phyloP scores from a whole-genome alignment of 495 filamentous ascomycete genomes.

The Penicillium cinerascens region DNA sequence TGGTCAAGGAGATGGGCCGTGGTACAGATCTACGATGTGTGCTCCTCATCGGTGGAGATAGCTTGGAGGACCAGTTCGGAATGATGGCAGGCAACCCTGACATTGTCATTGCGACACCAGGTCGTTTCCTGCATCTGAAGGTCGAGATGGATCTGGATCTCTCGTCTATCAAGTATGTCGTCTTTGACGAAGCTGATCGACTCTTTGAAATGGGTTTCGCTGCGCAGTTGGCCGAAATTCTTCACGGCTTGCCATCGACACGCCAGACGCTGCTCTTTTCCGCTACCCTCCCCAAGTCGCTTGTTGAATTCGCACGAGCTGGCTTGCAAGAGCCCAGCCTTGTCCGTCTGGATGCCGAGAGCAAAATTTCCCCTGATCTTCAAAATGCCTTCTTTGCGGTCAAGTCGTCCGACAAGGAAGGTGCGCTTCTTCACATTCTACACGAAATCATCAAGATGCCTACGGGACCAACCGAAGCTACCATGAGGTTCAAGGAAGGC shows the following conservation, averaged over 20 bases:
- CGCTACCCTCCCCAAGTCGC: slow-evolving; percentile 84
- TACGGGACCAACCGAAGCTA: slow-evolving; percentile 60
- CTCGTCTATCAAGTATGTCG: slow-evolving; percentile 81
- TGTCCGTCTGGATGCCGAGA: slow-evolving; percentile 86
- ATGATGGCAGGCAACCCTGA: slow-evolving; percentile 93
- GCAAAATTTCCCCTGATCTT: slow-evolving; percentile 91
- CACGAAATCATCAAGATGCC: slow-evolving; percentile 93
- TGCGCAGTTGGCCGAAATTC: slow-evolving; percentile 86
- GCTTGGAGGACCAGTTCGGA: slow-evolving; percentile 90
- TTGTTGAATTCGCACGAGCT: slow-evolving; percentile 93
- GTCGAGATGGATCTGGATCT: slow-evolving; percentile 92
- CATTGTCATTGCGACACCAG: slow-evolving; percentile 93
- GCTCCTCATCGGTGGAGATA: slow-evolving; percentile 90
- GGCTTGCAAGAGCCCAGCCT: slow-evolving; percentile 86
- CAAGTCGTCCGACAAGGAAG: slow-evolving; percentile 90
- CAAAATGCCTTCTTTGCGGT: slow-evolving; percentile 91
- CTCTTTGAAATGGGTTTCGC: slow-evolving; percentile 98
- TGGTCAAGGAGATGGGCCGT: slow-evolving; percentile 87
- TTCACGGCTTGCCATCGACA: slow-evolving; percentile 76
- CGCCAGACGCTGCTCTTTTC: slow-evolving; percentile 93
- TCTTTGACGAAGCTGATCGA: slow-evolving; percentile 96
- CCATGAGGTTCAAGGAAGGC: slow-evolving; percentile 31
- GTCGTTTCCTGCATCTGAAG: slow-evolving; percentile 90
- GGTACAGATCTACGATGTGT: slow-evolving; percentile 88
- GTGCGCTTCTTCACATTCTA: slow-evolving; percentile 81